Conservation (phyloP, 495 filamentous ascomycete genomes). For the Oidiodendron maius region DNA sequence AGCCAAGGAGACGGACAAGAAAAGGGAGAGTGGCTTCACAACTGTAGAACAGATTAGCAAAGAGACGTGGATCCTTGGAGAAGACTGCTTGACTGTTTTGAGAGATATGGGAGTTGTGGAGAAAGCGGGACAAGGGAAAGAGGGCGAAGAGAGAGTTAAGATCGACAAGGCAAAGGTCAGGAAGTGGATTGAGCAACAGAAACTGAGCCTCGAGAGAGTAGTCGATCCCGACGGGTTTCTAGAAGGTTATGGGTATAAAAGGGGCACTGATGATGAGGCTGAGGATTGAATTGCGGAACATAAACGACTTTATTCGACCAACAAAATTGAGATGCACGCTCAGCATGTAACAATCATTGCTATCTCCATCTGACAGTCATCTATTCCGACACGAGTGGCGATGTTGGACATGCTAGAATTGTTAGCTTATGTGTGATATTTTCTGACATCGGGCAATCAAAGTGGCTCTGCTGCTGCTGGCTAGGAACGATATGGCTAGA, state of each 20-base stretch:
- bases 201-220: constrained; percentile 38
- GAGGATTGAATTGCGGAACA: constrained; percentile 5
- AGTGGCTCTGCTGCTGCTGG: too few species aligned
- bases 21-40: constrained; percentile 34
- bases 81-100: constrained; percentile 75
- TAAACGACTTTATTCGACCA: background rate
- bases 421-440: too few species aligned
- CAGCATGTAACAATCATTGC: too few species aligned
- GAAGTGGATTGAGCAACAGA: constrained; percentile 43
- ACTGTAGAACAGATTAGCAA: constrained; percentile 34
- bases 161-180: constrained; percentile 50
- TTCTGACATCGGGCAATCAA: too few species aligned
- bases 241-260: constrained; percentile 36
- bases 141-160: constrained; percentile 37
- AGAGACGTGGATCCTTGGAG: constrained; percentile 71
- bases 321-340: too few species aligned
- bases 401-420: too few species aligned
- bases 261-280: constrained; percentile 22
- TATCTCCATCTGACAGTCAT: too few species aligned
- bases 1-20: constrained; percentile 23
- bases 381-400: too few species aligned
- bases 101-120: constrained; percentile 72
- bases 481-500: too few species aligned
- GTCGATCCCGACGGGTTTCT: constrained; percentile 55
- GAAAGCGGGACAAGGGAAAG: constrained; percentile 28